Conservation (phyloP, 495 filamentous ascomycete genomes). For the Neurospora tetraspora region DNA sequence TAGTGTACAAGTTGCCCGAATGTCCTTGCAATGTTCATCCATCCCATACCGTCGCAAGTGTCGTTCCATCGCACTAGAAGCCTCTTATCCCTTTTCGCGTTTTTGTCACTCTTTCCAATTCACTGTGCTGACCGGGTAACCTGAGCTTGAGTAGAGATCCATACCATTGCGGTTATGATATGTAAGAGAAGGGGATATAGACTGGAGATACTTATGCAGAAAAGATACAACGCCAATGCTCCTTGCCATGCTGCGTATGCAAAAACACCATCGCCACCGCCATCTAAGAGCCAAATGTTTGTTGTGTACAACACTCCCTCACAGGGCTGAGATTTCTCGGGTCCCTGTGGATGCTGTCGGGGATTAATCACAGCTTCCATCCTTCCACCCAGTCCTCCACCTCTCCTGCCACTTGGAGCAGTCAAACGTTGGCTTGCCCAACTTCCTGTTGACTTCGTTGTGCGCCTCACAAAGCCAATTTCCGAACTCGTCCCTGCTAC, state of each 20-base stretch:
- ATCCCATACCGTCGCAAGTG: background rate
- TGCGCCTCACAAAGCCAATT: constrained; percentile 95
- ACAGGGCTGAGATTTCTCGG: background rate
- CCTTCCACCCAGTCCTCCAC: constrained; percentile 89
- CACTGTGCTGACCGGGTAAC: background rate
- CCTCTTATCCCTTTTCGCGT: background rate
- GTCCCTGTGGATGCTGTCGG: background rate
- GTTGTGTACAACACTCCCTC: background rate
- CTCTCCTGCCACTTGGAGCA: constrained; percentile 86
- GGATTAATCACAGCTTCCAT: constrained; percentile 52
- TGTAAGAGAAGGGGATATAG: background rate
- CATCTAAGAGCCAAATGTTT: background rate
- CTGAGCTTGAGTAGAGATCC: background rate
- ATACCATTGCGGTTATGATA: background rate
- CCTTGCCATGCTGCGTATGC: background rate
- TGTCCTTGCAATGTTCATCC: background rate
- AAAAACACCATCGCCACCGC: background rate
- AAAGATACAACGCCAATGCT: background rate
- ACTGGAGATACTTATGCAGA: background rate
- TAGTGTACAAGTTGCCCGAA: background rate
- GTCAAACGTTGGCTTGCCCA: constrained; percentile 89
- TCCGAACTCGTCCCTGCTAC: constrained; percentile 65
- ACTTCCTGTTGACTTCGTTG: constrained; percentile 91
- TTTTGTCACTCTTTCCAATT: background rate
- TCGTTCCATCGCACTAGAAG: background rate